Percentiles rank a stretch among this genome's conserved stretches.
Evolutionary conservation across 2,329 filamentous ascomycete genomes (phyloP).

Genomic region (Ophiocordyceps robertsii): DNA sequence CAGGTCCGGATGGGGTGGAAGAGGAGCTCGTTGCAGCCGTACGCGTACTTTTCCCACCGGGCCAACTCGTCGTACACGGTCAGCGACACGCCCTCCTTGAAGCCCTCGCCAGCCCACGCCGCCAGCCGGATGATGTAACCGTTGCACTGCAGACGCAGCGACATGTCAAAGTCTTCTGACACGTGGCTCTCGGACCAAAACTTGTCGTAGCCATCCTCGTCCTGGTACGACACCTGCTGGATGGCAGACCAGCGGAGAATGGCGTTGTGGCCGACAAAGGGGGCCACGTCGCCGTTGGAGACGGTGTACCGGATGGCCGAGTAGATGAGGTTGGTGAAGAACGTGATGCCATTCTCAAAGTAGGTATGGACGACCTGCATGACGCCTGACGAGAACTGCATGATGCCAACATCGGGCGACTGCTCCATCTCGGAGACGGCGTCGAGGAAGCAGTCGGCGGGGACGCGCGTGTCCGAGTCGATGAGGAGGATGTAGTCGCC

Average conservation of each 20-base stretch:
- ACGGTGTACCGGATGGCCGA: constrained; percentile 67
- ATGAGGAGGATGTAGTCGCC: constrained; percentile 69
- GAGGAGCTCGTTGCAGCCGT: constrained; percentile 69
- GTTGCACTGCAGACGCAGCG: constrained; percentile 57
- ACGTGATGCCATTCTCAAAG: constrained; percentile 57
- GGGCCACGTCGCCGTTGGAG: constrained; percentile 62
- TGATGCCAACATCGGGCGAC: constrained; percentile 63
- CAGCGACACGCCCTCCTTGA: constrained; percentile 72
- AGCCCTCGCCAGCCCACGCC: constrained; percentile 61
- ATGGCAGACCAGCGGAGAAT: constrained; percentile 64
- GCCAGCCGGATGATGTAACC: constrained; percentile 63
- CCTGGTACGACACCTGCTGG: constrained; percentile 57
- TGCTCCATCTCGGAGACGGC: constrained; percentile 74
- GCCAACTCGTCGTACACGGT: constrained; percentile 77
- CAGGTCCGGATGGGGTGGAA: constrained; percentile 68
- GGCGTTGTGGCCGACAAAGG: constrained; percentile 72
- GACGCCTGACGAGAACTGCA: constrained; percentile 66
- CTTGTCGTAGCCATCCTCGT: constrained; percentile 61
- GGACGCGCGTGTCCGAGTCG: constrained; percentile 69
- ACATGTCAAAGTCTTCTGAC: constrained; percentile 75
- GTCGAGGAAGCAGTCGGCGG: constrained; percentile 63
- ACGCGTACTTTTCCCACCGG: constrained; percentile 80
- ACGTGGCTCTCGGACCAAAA: constrained; percentile 74
- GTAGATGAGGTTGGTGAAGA: constrained; percentile 65
- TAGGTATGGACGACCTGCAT: constrained; percentile 68